phyloP scores from a whole-genome alignment of 495 filamentous ascomycete genomes.

The Darksidea phi region DNA sequence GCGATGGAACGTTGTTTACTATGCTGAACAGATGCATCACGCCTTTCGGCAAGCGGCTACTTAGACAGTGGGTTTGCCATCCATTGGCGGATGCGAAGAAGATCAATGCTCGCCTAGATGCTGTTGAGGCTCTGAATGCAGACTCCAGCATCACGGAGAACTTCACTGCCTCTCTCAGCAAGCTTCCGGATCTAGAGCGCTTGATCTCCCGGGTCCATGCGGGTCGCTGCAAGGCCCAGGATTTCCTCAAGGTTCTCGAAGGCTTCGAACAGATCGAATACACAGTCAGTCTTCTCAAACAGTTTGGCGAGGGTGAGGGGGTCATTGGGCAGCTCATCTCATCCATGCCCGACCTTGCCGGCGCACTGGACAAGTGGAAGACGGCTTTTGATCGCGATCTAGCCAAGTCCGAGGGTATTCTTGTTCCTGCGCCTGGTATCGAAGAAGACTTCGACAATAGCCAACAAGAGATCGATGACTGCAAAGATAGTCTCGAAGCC shows the following conservation, averaged over 20 bases:
- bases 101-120: constrained; percentile 94
- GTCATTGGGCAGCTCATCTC: constrained; percentile 80
- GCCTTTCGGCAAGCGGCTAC: constrained; percentile 94
- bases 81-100: constrained; percentile 79
- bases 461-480: constrained; percentile 68
- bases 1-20: constrained; percentile 82
- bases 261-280: constrained; percentile 97
- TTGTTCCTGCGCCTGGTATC: constrained; percentile 85
- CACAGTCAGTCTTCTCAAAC: constrained; percentile 73
- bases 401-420: constrained; percentile 70
- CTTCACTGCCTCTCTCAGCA: constrained; percentile 79
- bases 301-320: constrained; percentile 69
- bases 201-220: constrained; percentile 95
- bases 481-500: constrained; percentile 68
- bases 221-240: constrained; percentile 77
- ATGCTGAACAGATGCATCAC: constrained; percentile 93
- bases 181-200: constrained; percentile 92
- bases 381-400: constrained; percentile 84
- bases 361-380: constrained; percentile 80
- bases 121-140: constrained; percentile 87
- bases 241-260: constrained; percentile 92
- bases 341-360: constrained; percentile 78
- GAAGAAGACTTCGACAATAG: constrained; percentile 92
- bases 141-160: constrained; percentile 74
- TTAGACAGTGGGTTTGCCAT: constrained; percentile 97